Evolutionary conservation across 2,329 filamentous ascomycete genomes (phyloP).

Genomic region (Diaporthe australafricana): DNA sequence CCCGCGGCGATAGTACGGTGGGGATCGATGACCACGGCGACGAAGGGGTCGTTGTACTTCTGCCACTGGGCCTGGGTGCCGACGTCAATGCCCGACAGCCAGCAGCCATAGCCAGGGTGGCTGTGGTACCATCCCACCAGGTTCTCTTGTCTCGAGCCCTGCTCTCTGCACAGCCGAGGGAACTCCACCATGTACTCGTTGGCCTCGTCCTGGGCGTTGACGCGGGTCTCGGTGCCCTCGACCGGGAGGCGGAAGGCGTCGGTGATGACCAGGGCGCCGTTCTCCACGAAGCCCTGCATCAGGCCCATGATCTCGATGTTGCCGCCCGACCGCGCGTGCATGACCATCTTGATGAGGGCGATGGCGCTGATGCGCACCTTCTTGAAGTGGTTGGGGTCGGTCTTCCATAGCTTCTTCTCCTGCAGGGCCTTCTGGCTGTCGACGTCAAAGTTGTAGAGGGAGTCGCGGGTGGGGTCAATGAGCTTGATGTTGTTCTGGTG

Average conservation of each 20-base stretch:
- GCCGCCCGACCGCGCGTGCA: constrained; percentile 97
- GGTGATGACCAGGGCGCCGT: constrained; percentile 88
- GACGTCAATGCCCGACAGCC: constrained; percentile 97
- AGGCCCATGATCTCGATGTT: constrained; percentile 95
- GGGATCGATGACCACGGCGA: constrained; percentile 96
- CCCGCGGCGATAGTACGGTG: constrained; percentile 94
- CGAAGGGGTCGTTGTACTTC: constrained; percentile 86
- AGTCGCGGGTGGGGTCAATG: constrained; percentile 87
- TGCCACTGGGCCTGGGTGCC: constrained; percentile 89
- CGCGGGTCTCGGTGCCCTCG: constrained; percentile 97
- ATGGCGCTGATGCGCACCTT: constrained; percentile 92
- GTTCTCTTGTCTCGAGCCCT: constrained; percentile 81
- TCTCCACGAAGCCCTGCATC: constrained; percentile 94
- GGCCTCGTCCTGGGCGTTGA: constrained; percentile 95
- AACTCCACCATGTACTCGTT: constrained; percentile 98
- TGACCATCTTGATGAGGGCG: constrained; percentile 97
- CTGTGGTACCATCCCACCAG: constrained; percentile 98
- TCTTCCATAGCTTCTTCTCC: constrained; percentile 77
- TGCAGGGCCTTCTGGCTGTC: constrained; percentile 75
- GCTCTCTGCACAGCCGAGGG: constrained; percentile 79
- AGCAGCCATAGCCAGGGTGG: constrained; percentile 97
- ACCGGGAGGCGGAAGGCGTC: constrained; percentile 95
- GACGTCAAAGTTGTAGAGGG: constrained; percentile 86
- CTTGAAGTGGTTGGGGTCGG: constrained; percentile 89
- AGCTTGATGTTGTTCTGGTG: constrained; percentile 87